Evolutionary conservation across 495 filamentous ascomycete genomes (phyloP), one percentile per base, ranked within the genome.

Genomic region (Cenococcum geophilum): DNA sequence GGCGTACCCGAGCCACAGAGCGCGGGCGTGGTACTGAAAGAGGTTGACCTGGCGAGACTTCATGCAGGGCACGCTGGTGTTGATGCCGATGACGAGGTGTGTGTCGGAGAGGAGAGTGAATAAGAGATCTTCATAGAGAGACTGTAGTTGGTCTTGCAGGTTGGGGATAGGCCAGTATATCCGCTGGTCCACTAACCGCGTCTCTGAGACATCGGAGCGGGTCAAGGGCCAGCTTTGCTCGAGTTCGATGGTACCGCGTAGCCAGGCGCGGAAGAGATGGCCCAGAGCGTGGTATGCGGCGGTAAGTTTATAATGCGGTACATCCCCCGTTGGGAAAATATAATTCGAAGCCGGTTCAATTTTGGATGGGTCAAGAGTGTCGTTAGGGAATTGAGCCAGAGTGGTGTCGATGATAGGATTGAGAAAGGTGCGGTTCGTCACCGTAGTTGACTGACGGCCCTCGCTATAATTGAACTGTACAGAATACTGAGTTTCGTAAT

Each of bases 1-100:
- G 0, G 69, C 63, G 23, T 73, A 73, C 3, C 71, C 71, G 11
- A 70, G 20, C 71, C 71, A 73, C 1, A 74, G 65, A 21, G 60
- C 55, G 14, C 37, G 47, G 16, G 55, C 36, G 5, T 63, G 35
- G 55, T 74, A 74, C 0, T 25, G 34, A 27, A 69, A 74, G 40
- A 59, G 59, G 60, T 70, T 73, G 20, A 69, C 58, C n/a, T 43
- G 62, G 36, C 69, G 59, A 1, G 51, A 56, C 54, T 49, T 58
- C 5, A 22, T 25, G 55, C 72, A 74, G 2, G 27, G 10, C 1
- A 64, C 59, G 0, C 0, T 18, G 1, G 8, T 37, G n/a, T 63
- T 60, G 4, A 40, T 40, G 20, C 67, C 65, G 22, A 73, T 57
- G 16, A 71, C 62, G 0, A 74, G 57, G 64, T 52, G 63, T 14